A percentile compares a stretch with the other conserved stretches of the same genome.
Evolutionary conservation across 257 asterid genomes (phyloP).

Genomic region (Fraxinus americana): DNA sequence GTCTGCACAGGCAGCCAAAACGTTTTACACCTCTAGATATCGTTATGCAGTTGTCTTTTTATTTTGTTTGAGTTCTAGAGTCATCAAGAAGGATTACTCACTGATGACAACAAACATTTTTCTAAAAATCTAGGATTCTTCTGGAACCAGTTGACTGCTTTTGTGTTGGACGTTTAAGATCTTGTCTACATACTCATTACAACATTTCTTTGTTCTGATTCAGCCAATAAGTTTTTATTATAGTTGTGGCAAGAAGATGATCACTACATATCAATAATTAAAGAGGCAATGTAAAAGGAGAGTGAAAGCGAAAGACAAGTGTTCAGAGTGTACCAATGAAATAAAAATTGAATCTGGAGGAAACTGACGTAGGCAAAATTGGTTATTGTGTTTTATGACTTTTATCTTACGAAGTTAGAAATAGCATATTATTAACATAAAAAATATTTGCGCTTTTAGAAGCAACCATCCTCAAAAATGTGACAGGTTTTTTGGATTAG

Average conservation of each 20-base stretch:
- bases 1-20: not conserved
- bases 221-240: not conserved
- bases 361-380: not conserved
- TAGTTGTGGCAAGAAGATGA: constrained; percentile 4
- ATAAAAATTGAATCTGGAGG: not conserved
- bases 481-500: not conserved
- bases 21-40: not conserved
- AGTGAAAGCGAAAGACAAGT: not conserved
- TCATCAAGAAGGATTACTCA: not conserved
- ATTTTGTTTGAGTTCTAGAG: not conserved
- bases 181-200: not conserved
- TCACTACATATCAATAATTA: too few relatives aligned
- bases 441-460: not conserved
- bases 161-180: not conserved
- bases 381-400: not conserved
- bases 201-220: not conserved
- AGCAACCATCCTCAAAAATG: not conserved
- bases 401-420: not conserved
- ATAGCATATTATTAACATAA: not conserved
- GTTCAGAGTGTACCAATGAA: not conserved
- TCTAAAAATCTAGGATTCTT: constrained; percentile 21
- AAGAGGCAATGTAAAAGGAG: not conserved
- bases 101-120: not conserved
- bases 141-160: not conserved
- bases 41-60: not conserved